These are phyloP conservation scores for Colletotrichum godetiae DNA, from an alignment of 2,329 filamentous ascomycete genomes.

Conservation along the genomic window DNA sequence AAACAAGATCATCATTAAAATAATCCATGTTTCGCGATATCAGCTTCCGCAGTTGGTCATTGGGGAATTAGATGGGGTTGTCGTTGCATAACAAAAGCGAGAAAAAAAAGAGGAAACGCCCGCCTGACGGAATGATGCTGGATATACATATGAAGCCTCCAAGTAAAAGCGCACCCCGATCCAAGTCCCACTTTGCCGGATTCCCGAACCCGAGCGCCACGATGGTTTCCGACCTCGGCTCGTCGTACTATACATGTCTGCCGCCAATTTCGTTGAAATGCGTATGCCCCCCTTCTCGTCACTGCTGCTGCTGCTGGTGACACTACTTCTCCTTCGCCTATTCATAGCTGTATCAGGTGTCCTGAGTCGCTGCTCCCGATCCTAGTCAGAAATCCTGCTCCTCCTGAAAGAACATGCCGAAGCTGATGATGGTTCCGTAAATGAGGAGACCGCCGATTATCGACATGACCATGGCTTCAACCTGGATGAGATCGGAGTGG, in stretches of 20 bases:
- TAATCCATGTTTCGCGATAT: not conserved
- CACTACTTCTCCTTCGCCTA: not conserved
- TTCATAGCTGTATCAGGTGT: not conserved
- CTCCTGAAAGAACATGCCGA: constrained; percentile 98
- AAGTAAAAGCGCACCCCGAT: constrained; percentile 17
- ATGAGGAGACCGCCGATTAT: constrained; percentile 92
- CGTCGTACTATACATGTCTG: constrained; percentile 32
- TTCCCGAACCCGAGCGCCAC: constrained; percentile 25
- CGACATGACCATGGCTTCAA: constrained; percentile 94
- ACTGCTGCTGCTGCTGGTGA: not conserved
- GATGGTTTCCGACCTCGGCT: constrained; percentile 9
- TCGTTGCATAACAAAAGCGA: constrained; percentile 2
- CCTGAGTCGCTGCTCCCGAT: not conserved
- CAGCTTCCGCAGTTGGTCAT: not conserved
- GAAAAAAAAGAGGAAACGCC: constrained; percentile 21
- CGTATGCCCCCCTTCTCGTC: not conserved
- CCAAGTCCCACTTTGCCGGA: constrained; percentile 6
- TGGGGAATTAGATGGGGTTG: constrained; percentile 16
- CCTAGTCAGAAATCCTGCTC: constrained; percentile 86
- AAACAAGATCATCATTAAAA: not conserved
- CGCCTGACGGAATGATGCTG: constrained; percentile 33
- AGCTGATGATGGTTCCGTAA: constrained; percentile 98
- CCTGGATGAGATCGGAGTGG: constrained; percentile 83
- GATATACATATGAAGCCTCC: constrained; percentile 28
- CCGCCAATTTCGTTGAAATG: constrained; percentile 9